phyloP scores from a whole-genome alignment of 768 basidiomycete genomes.

The Macrolepiota dolichaula region DNA sequence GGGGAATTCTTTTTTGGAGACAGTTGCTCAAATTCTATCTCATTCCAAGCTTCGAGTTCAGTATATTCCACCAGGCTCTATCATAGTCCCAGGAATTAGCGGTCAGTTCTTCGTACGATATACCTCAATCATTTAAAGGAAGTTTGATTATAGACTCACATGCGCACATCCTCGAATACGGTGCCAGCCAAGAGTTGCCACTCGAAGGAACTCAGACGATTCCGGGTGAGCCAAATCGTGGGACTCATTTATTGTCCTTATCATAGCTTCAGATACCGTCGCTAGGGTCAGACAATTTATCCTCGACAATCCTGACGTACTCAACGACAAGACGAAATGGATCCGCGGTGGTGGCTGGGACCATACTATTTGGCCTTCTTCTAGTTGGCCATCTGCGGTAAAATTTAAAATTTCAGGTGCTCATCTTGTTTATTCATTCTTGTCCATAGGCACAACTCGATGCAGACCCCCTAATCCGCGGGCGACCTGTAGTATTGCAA shows the following conservation, averaged over 20 bases:
- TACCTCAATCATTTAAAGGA: not conserved
- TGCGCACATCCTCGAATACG: conserved; percentile 77
- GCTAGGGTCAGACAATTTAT: conserved; percentile 60
- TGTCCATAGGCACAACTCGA: conserved; percentile 64
- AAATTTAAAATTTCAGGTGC: conserved; percentile 13
- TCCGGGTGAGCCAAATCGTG: conserved; percentile 37
- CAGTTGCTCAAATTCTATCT: conserved; percentile 18
- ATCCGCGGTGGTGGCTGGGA: conserved; percentile 90
- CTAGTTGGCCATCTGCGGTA: conserved; percentile 69
- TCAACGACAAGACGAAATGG: conserved; percentile 52
- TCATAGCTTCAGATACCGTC: conserved; percentile 49
- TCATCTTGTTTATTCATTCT: not conserved
- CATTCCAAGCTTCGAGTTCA: conserved; percentile 28
- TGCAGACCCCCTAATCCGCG: conserved; percentile 59
- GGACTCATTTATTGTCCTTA: not conserved
- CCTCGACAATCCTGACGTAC: conserved; percentile 51
- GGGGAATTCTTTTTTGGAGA: conserved; percentile 22
- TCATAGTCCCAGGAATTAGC: conserved; percentile 70
- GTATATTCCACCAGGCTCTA: conserved; percentile 51
- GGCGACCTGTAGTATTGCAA: conserved; percentile 71
- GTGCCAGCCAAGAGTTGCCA: conserved; percentile 59
- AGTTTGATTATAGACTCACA: conserved; percentile 61
- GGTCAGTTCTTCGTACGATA: conserved; percentile 39
- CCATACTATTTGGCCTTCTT: conserved; percentile 69
- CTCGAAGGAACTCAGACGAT: conserved; percentile 60